Conservation (phyloP, 192 early-diverging fungal genomes). For the Linnemannia exigua region DNA sequence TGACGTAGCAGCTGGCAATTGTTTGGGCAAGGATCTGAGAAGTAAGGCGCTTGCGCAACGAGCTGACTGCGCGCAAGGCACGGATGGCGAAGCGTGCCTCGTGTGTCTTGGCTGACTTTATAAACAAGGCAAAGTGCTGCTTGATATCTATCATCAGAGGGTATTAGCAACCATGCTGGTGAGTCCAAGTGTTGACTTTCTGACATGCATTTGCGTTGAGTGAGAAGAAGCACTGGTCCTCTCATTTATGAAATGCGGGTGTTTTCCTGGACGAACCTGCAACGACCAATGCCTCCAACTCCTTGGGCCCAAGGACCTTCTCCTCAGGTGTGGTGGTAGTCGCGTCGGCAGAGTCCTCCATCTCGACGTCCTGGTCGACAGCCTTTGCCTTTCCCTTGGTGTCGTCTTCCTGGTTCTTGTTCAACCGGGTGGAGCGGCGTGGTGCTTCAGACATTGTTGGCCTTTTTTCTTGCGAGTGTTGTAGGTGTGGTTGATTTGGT, state of each 20-base stretch:
- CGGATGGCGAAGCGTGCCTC: conserved; percentile 93
- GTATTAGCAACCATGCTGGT: not conserved
- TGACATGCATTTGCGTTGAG: not conserved
- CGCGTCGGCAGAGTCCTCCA: conserved; percentile 35
- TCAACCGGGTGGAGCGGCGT: conserved; percentile 50
- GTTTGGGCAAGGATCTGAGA: conserved; percentile 72
- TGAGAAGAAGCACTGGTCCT: not conserved
- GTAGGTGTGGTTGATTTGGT: not conserved
- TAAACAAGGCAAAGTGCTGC: conserved; percentile 86
- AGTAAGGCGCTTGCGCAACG: conserved; percentile 85
- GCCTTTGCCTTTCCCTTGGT: conserved; percentile 46
- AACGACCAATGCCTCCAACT: conserved; percentile 49
- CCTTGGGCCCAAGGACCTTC: conserved; percentile 48
- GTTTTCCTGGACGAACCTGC: conserved; percentile 33
- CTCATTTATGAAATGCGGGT: not conserved
- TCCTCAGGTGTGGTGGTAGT: conserved; percentile 18
- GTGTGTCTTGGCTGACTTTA: conserved; percentile 84
- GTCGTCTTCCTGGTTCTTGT: conserved; percentile 55
- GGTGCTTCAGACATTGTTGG: conserved; percentile 57
- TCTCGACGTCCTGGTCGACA: conserved; percentile 54
- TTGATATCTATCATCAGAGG: conserved; percentile 78
- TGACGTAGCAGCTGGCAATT: conserved; percentile 65
- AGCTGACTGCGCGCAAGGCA: conserved; percentile 85
- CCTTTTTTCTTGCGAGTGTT: not conserved
- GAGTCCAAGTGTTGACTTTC: not conserved